Conservation (phyloP, 495 filamentous ascomycete genomes). For the Talaromyces liani region DNA sequence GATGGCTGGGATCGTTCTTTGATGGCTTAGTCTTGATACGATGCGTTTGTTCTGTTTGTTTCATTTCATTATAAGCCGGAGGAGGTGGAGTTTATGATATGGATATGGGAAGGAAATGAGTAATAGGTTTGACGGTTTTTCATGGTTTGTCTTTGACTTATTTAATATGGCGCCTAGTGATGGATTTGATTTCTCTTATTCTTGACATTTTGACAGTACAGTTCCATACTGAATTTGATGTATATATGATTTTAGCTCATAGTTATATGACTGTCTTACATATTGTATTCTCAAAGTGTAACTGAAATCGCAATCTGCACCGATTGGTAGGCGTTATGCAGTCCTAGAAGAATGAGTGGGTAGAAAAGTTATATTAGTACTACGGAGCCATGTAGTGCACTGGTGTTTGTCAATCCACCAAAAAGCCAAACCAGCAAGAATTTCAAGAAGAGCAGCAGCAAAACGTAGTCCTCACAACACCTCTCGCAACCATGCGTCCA, state of each 20-base stretch:
- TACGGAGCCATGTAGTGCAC: no score
- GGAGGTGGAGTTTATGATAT: not conserved
- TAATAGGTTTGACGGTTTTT: not conserved
- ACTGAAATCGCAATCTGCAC: no score
- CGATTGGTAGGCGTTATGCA: no score
- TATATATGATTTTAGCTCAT: not conserved
- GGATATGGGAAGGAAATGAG: not conserved
- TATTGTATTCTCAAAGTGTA: no score
- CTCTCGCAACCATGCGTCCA: no score
- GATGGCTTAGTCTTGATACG: constrained; percentile 18
- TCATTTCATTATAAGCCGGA: not conserved
- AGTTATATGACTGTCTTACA: not conserved
- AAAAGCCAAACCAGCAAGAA: no score
- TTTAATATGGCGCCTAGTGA: not conserved
- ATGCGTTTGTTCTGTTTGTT: not conserved
- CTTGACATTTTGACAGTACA: not conserved
- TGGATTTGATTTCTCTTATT: not conserved
- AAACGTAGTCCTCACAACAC: no score
- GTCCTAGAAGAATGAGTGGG: no score
- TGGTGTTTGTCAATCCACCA: no score
- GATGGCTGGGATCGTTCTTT: constrained; percentile 34
- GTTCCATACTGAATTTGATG: not conserved
- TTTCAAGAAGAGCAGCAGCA: no score
- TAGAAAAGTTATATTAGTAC: no score
- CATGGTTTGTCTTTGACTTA: not conserved